phyloP scores from a whole-genome alignment of 129 eudicot species.

The Arctium lappa region DNA sequence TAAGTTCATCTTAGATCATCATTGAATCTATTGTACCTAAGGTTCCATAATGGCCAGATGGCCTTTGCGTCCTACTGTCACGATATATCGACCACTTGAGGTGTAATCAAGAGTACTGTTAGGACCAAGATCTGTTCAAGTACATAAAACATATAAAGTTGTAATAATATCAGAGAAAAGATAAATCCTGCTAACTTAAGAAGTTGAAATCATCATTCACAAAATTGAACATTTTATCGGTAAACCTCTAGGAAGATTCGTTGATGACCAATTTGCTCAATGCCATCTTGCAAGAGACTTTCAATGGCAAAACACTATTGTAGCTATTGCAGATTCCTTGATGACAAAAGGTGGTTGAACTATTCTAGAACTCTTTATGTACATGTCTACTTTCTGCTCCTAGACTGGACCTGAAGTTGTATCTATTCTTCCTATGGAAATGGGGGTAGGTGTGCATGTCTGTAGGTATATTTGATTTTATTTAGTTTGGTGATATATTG shows the following conservation, averaged over 20 bases:
- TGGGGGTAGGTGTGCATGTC: background rate
- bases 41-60: conserved; percentile 76
- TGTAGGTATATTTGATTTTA: no score
- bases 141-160: background rate
- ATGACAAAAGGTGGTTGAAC: conserved; percentile 72
- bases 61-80: conserved; percentile 86
- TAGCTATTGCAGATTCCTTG: conserved; percentile 90
- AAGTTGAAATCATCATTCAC: background rate
- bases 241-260: background rate
- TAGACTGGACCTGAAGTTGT: no score
- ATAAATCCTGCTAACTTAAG: background rate
- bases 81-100: conserved; percentile 87
- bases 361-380: conserved; percentile 5
- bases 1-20: no score
- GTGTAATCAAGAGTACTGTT: conserved; percentile 68
- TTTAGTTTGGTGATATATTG: no score
- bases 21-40: conserved; percentile 45
- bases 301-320: conserved; percentile 92
- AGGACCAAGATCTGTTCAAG: conserved; percentile 75
- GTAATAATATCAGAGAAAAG: background rate
- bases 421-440: no score
- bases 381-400: no score
- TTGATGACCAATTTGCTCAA: conserved; percentile 57
- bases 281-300: conserved; percentile 89
- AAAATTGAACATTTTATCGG: background rate